phyloP scores from a whole-genome alignment of 805 yeast species.

The Grigorovia transvaalensis region DNA sequence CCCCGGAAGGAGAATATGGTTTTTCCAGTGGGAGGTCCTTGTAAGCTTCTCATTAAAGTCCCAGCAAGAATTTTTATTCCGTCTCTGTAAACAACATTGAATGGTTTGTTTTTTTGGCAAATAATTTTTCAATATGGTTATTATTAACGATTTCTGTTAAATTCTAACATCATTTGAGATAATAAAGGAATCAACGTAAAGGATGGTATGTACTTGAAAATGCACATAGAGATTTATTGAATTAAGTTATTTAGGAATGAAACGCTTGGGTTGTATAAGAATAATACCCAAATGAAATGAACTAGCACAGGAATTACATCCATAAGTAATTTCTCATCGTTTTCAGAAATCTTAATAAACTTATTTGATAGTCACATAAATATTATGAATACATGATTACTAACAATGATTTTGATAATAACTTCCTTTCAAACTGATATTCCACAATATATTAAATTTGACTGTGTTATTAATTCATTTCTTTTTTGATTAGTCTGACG shows the following conservation, averaged over 20 bases:
- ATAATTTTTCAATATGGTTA: neutral
- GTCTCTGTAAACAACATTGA: neutral
- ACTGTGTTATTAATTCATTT: neutral
- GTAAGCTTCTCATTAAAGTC: neutral
- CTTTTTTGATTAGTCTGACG: constrained; percentile 66
- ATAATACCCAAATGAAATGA: too few relatives aligned
- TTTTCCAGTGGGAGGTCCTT: neutral
- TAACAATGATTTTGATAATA: neutral
- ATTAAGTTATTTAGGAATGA: neutral
- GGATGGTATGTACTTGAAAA: constrained; percentile 1
- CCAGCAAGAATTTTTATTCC: neutral
- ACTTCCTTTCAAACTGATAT: too few relatives aligned
- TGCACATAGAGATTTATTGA: neutral
- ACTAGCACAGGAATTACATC: neutral
- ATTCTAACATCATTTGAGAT: neutral
- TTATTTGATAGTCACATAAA: too few relatives aligned
- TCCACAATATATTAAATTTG: too few relatives aligned
- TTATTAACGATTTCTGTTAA: neutral
- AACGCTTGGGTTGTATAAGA: neutral
- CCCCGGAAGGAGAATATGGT: neutral
- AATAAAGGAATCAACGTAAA: constrained; percentile 3
- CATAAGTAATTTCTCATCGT: neutral
- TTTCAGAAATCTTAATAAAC: too few relatives aligned
- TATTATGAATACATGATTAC: neutral
- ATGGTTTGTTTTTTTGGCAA: neutral